These are phyloP conservation scores for Galerina marginata DNA, from an alignment of 768 basidiomycete genomes.

Conservation along the genomic window DNA sequence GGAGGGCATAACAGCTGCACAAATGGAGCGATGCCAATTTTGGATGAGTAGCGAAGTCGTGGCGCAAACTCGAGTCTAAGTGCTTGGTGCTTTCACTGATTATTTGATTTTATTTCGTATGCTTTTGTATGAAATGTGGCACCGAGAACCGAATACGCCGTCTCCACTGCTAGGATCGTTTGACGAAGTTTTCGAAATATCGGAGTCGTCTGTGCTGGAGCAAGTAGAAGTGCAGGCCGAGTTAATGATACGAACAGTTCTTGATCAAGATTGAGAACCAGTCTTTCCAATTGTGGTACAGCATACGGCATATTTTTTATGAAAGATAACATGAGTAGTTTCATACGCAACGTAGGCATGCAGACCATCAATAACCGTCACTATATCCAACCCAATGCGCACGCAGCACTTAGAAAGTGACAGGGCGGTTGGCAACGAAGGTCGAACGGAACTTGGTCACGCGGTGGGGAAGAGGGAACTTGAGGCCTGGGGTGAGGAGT, in stretches of 20 bases:
- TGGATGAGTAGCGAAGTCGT: conserved; percentile 46
- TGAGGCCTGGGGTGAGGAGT: conserved; percentile 86
- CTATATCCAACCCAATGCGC: background rate
- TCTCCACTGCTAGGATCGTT: too few relatives aligned
- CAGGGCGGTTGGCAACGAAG: conserved; percentile 79
- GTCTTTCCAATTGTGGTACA: too few relatives aligned
- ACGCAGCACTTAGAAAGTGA: conserved; percentile 60
- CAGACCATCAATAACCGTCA: background rate
- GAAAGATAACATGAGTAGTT: conserved; percentile 1
- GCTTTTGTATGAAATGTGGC: too few relatives aligned
- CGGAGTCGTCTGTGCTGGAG: too few relatives aligned
- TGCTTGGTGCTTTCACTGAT: too few relatives aligned
- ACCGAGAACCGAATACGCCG: too few relatives aligned
- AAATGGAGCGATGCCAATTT: conserved; percentile 43
- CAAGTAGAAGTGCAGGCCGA: too few relatives aligned
- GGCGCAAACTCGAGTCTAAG: conserved; percentile 37
- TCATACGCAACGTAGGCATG: background rate
- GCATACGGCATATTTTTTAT: background rate
- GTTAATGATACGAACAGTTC: too few relatives aligned
- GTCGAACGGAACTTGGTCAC: conserved; percentile 78
- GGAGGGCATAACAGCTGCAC: conserved; percentile 32
- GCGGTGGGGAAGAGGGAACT: conserved; percentile 96
- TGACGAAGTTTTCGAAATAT: too few relatives aligned
- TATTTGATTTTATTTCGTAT: too few relatives aligned
- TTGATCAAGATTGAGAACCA: too few relatives aligned